Evolutionary conservation across 257 asterid species (phyloP).

Genomic region (Ilex aquifolium): DNA sequence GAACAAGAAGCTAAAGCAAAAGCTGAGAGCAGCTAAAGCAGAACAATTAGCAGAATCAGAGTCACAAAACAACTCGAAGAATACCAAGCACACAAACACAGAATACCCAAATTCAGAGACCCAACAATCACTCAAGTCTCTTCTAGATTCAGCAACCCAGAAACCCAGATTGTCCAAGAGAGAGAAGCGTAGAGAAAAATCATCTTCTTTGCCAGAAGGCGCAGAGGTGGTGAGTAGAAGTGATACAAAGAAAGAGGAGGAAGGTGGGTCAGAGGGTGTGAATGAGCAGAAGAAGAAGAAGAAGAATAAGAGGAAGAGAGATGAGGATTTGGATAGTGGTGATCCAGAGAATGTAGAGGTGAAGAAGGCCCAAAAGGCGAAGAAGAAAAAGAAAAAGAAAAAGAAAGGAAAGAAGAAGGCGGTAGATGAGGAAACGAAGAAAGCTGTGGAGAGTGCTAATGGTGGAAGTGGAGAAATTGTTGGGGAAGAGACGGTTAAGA

Average conservation of each 20-base stretch:
- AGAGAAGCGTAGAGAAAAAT: slow-evolving; percentile 46
- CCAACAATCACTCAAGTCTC: slow-evolving; percentile 18
- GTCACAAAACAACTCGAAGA: slow-evolving; percentile 16
- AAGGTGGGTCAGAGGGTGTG: slow-evolving; percentile 13
- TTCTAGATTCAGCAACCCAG: slow-evolving; percentile 15
- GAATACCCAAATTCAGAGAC: slow-evolving; percentile 15
- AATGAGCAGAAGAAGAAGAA: slow-evolving; percentile 23
- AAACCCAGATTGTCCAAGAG: slow-evolving; percentile 43
- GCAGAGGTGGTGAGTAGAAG: slow-evolving; percentile 11
- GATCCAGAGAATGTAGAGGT: slow-evolving; percentile 8
- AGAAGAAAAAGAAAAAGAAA: slow-evolving; percentile 31
- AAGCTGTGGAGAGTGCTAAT: slow-evolving; percentile 21
- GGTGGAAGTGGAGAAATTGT: slow-evolving; percentile 22
- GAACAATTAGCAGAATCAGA: slow-evolving; percentile 39
- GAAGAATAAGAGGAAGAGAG: slow-evolving; percentile 26
- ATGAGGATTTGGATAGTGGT: slow-evolving; percentile 16
- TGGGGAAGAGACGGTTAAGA: slow-evolving; percentile 17
- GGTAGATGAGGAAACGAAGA: slow-evolving; percentile 18
- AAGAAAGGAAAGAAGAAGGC: slow-evolving; percentile 19
- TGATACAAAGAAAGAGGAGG: slow-evolving; percentile 20
- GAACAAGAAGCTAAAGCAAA: slow-evolving; percentile 77
- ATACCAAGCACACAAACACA: slow-evolving; percentile 9
- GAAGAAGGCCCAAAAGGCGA: slow-evolving; percentile 25
- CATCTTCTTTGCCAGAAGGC: slow-evolving; percentile 25
- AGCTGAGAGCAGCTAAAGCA: slow-evolving; percentile 60